phyloP scores from a whole-genome alignment of 148 eudicot genomes.

The Nyssa sinensis region DNA sequence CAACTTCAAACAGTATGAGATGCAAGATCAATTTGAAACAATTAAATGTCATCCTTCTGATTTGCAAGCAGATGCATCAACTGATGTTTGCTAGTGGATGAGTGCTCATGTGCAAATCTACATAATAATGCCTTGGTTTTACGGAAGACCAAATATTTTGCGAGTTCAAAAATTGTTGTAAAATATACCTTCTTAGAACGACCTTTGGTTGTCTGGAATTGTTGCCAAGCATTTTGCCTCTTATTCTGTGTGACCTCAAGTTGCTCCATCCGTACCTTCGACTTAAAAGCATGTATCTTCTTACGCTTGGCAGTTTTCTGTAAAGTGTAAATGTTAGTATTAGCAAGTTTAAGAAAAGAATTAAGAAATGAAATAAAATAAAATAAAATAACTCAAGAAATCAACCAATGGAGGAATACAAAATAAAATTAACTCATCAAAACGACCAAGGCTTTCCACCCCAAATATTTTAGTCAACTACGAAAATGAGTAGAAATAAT shows the following conservation, averaged over 20 bases:
- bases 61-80: neutral
- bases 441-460: neutral
- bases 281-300: conserved; percentile 94
- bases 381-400: too few species aligned
- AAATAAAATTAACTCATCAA: neutral
- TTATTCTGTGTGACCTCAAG: conserved; percentile 91
- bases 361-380: neutral
- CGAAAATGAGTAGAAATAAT: neutral
- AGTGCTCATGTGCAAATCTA: neutral
- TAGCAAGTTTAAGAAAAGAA: neutral
- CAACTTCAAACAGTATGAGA: neutral
- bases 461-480: neutral
- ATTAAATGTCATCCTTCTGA: neutral
- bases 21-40: neutral
- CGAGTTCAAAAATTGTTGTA: neutral
- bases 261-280: conserved; percentile 82
- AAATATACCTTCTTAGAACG: conserved; percentile 76
- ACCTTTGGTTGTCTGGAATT: conserved; percentile 91
- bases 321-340: conserved; percentile 35
- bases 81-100: neutral
- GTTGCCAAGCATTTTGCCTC: conserved; percentile 98
- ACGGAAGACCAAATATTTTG: neutral
- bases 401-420: neutral
- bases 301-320: conserved; percentile 93
- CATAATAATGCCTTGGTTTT: neutral